Base-by-base conservation (phyloP, 108 stramenopile genomes). In the Bacterosira constricta region DNA sequence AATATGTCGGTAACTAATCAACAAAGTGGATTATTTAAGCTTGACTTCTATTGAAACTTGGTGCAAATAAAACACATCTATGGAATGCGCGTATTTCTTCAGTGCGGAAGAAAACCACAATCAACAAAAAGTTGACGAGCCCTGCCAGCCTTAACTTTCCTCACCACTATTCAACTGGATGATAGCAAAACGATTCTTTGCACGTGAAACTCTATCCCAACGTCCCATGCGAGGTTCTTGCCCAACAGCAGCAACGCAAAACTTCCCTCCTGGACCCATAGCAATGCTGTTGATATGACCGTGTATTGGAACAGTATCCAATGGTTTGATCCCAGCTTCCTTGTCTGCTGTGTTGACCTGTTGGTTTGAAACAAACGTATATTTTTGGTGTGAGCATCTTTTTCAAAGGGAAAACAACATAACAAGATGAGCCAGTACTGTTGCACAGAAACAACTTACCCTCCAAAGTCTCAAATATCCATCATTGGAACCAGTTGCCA, bases 391-490 rank as follows among this genome's bases (percentile, higher is more conserved):
- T 29, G 60, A 34, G 6, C 39, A 3, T 25, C 4, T n/a, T n/a
- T n/a, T n/a, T 59, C 57, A 27, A 38, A 8, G 29, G 9, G 49
- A 47, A 47, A 4, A 10, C 9, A 50, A 2, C 49, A 50, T 50
- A 50, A 34, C 12, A n/a, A n/a, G n/a, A 10, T 17, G n/a, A 53
- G 6, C 0, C 13, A 39, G 4, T 10, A 44, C n/a, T 10, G 6
- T 29, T 1, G 20, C n/a, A n/a, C n/a, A n/a, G n/a, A n/a, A 42
- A 52, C 21, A 45, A 56, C 71, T 42, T 39, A 89, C 90, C 69
- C 85, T 87, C 96, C 96, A 97, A 3, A 97, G 73, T 30, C 93
- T 71, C 30, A 96, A 52, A 56, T 81, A 91, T 29, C 96, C 96
- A 78, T 97, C 96, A 71, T 73, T 86, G 10, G 94, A 94, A 8